Evolutionary conservation across 495 filamentous ascomycete species (phyloP).

Genomic region (Cercophora scortea): DNA sequence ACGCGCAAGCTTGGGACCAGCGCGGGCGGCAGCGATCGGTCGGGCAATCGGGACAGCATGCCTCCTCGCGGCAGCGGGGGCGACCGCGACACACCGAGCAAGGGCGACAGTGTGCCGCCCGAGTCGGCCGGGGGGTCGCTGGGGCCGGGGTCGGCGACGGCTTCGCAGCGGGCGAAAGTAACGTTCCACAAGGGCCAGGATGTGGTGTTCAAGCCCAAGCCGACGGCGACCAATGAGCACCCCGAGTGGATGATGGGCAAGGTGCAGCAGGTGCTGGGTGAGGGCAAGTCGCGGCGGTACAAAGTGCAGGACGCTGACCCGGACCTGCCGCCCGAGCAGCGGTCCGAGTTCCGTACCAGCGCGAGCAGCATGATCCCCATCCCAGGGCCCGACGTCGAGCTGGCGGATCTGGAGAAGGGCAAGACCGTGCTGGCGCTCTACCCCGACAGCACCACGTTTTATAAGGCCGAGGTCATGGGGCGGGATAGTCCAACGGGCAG

Average conservation of each 20-base stretch:
- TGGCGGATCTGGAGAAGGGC: constrained; percentile 68
- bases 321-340: constrained; percentile 60
- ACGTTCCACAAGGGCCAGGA: constrained; percentile 63
- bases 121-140: constrained; percentile 25
- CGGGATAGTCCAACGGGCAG: constrained; percentile 43
- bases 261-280: constrained; percentile 74
- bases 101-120: constrained; percentile 37
- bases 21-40: constrained; percentile 40
- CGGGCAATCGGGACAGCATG: constrained; percentile 32
- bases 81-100: constrained; percentile 37
- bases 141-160: constrained; percentile 9
- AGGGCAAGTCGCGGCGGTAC: constrained; percentile 84
- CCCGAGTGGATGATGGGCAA: constrained; percentile 83
- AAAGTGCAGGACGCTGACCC: constrained; percentile 92
- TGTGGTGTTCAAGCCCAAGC: constrained; percentile 81
- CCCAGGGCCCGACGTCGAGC: constrained; percentile 35
- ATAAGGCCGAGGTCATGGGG: constrained; percentile 87
- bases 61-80: constrained; percentile 31
- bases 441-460: constrained; percentile 93
- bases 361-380: constrained; percentile 81
- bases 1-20: constrained; percentile 43
- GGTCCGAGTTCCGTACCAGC: constrained; percentile 69
- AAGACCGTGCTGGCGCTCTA: constrained; percentile 78
- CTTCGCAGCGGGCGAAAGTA: constrained; percentile 37
- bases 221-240: constrained; percentile 56